Base-by-base conservation (phyloP, 2,329 filamentous ascomycete genomes). In the Ophiostoma angusticollis region DNA sequence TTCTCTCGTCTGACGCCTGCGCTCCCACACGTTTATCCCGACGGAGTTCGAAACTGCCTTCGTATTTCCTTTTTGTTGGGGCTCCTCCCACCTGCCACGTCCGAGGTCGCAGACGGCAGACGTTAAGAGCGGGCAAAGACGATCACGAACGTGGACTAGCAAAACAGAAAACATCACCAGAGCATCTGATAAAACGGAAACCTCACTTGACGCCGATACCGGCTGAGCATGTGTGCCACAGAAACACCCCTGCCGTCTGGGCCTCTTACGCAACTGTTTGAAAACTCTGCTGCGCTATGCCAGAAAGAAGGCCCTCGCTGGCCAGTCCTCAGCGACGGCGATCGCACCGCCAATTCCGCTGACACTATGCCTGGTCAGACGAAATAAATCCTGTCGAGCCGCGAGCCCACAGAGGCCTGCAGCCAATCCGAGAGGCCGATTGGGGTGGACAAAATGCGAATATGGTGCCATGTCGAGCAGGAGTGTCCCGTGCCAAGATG, bases 281-380 rank as follows among this genome's bases (percentile, higher is more conserved):
- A 44, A 44, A 39, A 37, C 33, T 39, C 39, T 41, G 37, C 24
- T 25, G 11, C 41, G 33, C 30, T 28, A 25, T 21, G 22, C 12
- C 17, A 12, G 25, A 28, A 28, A 28, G 25, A 5, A 28, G 25
- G 5, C n/a, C n/a, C n/a, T n/a, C n/a, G n/a, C n/a, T n/a, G n/a
- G 25, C 11, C 25, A 13, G 6, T 34, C 31, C 16, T 27, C n/a
- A 13, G n/a, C 14, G 18, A 12, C 19, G 14, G 23, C 28, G 22
- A 33, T 8, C 19, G 19, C 21, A 24, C 31, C 29, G 12, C 9
- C 32, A 42, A 40, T 45, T 45, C 35, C 13, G 45, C 46, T 48
- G 42, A 48, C 46, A 34, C 35, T 33, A 9, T 5, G 5, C 19
- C 29, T 45, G 47, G 45, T 44, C 45, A 47, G 39, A 45, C 21